A percentile compares a stretch with the other conserved stretches of the same genome.
phyloP scores from a whole-genome alignment of 2,329 filamentous ascomycete species.

The Metarhizium robertsii region DNA sequence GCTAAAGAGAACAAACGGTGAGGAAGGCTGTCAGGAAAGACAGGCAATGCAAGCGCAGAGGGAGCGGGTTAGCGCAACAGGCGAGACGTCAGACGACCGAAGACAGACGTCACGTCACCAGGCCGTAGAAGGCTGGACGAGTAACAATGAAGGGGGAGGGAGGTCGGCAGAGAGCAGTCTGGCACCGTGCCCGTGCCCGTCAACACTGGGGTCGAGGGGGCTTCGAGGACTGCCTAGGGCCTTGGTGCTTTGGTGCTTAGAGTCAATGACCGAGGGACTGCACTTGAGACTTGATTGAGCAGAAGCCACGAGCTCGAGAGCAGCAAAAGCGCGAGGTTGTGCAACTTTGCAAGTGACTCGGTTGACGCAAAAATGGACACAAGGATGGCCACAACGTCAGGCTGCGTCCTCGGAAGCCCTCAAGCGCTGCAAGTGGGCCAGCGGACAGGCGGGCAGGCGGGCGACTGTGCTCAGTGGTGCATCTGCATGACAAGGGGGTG shows the following conservation, averaged over 20 bases:
- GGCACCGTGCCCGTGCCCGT: background rate
- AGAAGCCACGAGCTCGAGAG: background rate
- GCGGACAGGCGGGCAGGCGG: too few species aligned
- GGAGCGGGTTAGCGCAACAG: background rate
- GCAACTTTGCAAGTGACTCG: background rate
- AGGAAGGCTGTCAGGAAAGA: slow-evolving; percentile 2
- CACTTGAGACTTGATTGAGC: background rate
- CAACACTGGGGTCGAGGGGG: background rate
- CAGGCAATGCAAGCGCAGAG: background rate
- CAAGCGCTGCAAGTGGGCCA: too few species aligned
- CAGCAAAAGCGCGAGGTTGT: background rate
- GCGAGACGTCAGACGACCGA: background rate
- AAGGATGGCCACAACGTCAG: background rate
- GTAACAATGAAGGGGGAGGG: background rate
- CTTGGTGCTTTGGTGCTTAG: background rate
- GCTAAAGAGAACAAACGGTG: slow-evolving; percentile 2
- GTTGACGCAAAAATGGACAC: background rate
- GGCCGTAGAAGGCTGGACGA: background rate
- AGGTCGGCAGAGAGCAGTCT: background rate
- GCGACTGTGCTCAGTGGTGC: too few species aligned
- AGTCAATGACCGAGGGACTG: background rate
- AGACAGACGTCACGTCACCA: background rate
- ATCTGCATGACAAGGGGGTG: too few species aligned
- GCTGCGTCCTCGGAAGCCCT: background rate
- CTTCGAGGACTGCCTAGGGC: background rate